Base-by-base conservation (phyloP, 2,329 filamentous ascomycete genomes). In the Fusarium penzigii region DNA sequence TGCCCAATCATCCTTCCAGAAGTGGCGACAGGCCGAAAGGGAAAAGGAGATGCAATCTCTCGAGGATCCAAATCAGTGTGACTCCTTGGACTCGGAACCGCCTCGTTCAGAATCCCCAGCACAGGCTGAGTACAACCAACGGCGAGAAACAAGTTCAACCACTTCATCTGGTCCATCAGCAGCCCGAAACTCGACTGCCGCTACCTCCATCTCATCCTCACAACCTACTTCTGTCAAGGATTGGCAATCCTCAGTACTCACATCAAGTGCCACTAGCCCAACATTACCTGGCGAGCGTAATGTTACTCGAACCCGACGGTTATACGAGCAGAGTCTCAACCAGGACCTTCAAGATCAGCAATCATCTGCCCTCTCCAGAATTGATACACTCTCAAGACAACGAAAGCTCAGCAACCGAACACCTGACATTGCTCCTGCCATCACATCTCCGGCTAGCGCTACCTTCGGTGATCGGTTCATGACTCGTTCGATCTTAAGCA, bases 121-220 rank as follows among this genome's bases (percentile, higher is more conserved):
- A 10, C 78, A 82, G 2, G 78, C 79, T 1, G 83, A 82, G 17
- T 92, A 87, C 66, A 88, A 88, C 62, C 83, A 82, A 55, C 90
- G 93, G 59, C 81, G 92, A 25, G 91, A 92, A 58, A 96, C 92
- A 0, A 94, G 89, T 2, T 97, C 93, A 0, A 95, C 90, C 0
- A 88, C 86, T 7, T 94, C 91, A 0, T 87, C 84, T 0, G 75
- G 74, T 5, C 87, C 85, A 6, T 86, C 84, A 0, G 81, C 86
- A 39, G 83, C 84, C 25, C 86, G 90, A 29, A 86, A 84, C 49
- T 97, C 93, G 0, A 96, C 92, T 1, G 90, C 92, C 7, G 92
- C 91, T 3, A 97, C 92, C 0, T 97, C 93, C 0, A 78, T 95
- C 46, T 84, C 86, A n/a, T 96, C 92, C 1, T 68, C 70, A 17